Percentiles rank a stretch among this genome's conserved stretches.
Conservation (phyloP, 805 yeast species). For the Candida sithepensis region DNA sequence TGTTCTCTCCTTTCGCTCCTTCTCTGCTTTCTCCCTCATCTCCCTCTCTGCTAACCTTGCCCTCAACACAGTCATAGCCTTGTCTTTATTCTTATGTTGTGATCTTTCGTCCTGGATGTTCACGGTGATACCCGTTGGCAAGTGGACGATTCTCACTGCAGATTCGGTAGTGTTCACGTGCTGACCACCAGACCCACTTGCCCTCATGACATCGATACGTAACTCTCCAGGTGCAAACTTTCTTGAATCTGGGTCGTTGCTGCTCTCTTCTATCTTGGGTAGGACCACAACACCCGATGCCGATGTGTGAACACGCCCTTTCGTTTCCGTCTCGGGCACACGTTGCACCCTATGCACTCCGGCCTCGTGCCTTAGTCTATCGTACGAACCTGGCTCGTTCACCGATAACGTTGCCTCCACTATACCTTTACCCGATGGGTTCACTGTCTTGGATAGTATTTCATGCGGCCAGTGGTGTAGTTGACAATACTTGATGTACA, state of each 20-base stretch:
- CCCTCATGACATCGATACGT: constrained; percentile 93
- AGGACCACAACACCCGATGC: constrained; percentile 94
- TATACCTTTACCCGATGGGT: constrained; percentile 63
- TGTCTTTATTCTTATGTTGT: constrained; percentile 90
- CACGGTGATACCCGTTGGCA: constrained; percentile 87
- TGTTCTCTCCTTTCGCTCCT: constrained; percentile 63
- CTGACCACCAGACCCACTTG: constrained; percentile 97
- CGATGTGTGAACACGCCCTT: constrained; percentile 93
- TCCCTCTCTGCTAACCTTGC: constrained; percentile 84
- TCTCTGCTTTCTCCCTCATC: constrained; percentile 56
- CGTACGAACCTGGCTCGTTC: constrained; percentile 75
- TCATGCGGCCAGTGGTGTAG: constrained; percentile 63
- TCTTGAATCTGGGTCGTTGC: constrained; percentile 40
- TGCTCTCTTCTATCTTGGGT: constrained; percentile 67
- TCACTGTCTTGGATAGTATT: constrained; percentile 52
- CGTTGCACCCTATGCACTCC: constrained; percentile 97
- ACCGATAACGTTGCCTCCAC: constrained; percentile 73
- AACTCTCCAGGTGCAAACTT: constrained; percentile 83
- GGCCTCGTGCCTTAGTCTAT: constrained; percentile 72
- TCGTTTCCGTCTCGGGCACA: constrained; percentile 88
- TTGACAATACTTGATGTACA: constrained; percentile 76
- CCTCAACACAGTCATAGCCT: constrained; percentile 78
- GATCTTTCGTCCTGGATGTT: constrained; percentile 93
- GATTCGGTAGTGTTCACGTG: constrained; percentile 97
- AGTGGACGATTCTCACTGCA: constrained; percentile 89